Conservation (phyloP, 345 rosid genomes). For the Populus deltoides region DNA sequence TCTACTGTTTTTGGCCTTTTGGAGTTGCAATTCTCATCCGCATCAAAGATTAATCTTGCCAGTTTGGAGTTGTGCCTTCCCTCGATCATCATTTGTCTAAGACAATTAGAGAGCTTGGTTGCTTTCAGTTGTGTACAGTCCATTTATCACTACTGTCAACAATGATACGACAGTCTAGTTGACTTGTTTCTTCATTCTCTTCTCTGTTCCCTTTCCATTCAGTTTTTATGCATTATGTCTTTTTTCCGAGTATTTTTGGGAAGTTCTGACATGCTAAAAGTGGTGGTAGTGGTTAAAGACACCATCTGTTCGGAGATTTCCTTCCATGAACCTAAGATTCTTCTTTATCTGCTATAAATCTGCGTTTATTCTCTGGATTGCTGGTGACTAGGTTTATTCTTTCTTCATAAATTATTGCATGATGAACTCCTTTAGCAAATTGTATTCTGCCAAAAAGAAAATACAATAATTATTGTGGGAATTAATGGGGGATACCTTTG, state of each 20-base stretch:
- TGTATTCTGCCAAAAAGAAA: too few relatives aligned
- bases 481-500: too few relatives aligned
- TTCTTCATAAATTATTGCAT: too few relatives aligned
- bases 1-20: too few relatives aligned
- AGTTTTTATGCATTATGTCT: too few relatives aligned
- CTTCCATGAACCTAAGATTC: neutral
- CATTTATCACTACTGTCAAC: neutral
- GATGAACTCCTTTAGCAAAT: too few relatives aligned
- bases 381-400: too few relatives aligned
- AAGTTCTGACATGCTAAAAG: too few relatives aligned
- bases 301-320: neutral
- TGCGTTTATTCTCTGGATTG: neutral
- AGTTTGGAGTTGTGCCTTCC: neutral
- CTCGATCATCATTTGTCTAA: neutral
- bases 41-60: neutral
- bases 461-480: too few relatives aligned
- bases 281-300: neutral
- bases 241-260: too few relatives aligned
- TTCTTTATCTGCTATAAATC: constrained; percentile 11
- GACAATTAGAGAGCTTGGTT: neutral
- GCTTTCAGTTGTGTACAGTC: neutral
- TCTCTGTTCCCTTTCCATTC: neutral
- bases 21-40: too few relatives aligned
- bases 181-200: neutral
- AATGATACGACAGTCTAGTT: neutral